A percentile compares a stretch with the other conserved stretches of the same genome.
Conservation (phyloP, 495 filamentous ascomycete species). For the Penicillium cataractarum region DNA sequence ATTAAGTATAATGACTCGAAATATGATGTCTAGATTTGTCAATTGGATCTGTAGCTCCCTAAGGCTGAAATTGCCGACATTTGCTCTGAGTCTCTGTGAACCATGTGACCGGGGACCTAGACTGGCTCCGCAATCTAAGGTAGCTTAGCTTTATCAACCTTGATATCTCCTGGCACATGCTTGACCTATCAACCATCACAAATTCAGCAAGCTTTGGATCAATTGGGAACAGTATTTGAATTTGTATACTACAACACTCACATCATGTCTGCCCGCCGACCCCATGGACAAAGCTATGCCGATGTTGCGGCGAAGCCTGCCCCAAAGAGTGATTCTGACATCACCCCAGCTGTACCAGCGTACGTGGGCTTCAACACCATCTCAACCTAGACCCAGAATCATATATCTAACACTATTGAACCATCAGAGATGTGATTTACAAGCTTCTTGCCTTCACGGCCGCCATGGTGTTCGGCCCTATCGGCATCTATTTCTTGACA, state of each 20-base stretch:
- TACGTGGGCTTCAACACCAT: slow-evolving; percentile 46
- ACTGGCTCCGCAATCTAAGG: slow-evolving; percentile 26
- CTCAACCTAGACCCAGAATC: neutral
- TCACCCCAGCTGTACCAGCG: slow-evolving; percentile 73
- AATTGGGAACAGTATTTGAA: neutral
- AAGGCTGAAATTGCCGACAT: no score
- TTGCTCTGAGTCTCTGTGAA: no score
- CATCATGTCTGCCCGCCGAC: slow-evolving; percentile 39
- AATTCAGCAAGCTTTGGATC: neutral
- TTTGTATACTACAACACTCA: neutral
- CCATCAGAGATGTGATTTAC: slow-evolving; percentile 74
- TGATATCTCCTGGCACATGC: neutral
- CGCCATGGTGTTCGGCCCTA: slow-evolving; percentile 84
- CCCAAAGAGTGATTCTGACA: slow-evolving; percentile 41
- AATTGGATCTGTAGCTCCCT: no score
- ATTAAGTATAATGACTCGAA: neutral
- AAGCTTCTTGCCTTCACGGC: slow-evolving; percentile 89
- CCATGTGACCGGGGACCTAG: slow-evolving; percentile 20
- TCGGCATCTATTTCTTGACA: slow-evolving; percentile 84
- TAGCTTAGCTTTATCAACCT: slow-evolving; percentile 14
- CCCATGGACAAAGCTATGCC: slow-evolving; percentile 39
- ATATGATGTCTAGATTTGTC: neutral
- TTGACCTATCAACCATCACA: neutral
- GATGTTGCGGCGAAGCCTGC: slow-evolving; percentile 34
- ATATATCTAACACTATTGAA: neutral